Evolutionary conservation across 192 early-diverging fungal species (phyloP).

Genomic region (Linnemannia hyalina): DNA sequence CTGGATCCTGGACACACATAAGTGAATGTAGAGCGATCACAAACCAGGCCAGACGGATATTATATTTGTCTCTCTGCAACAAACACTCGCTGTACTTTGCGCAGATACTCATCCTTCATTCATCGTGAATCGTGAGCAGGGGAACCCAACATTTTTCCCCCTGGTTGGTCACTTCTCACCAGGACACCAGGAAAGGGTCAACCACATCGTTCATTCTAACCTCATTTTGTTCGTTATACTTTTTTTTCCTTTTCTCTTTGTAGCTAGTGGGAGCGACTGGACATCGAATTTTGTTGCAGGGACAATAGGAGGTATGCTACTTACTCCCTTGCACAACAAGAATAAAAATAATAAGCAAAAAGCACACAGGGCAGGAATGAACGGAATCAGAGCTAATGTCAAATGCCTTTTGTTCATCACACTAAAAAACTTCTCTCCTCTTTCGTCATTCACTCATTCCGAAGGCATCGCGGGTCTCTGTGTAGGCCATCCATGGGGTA

Average conservation of each 20-base stretch:
- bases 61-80: background rate
- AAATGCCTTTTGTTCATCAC: background rate
- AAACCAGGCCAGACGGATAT: background rate
- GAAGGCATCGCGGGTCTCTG: constrained; percentile 67
- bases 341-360: background rate
- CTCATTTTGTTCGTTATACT: background rate
- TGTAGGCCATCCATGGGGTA: constrained; percentile 76
- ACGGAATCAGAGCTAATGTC: background rate
- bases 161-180: background rate
- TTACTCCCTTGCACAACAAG: background rate
- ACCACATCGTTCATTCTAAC: constrained; percentile 4
- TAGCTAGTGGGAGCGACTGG: constrained; percentile 45
- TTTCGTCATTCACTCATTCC: background rate
- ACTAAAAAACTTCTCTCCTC: background rate
- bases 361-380: background rate
- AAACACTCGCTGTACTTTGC: background rate
- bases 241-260: constrained; percentile 14
- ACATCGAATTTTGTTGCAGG: constrained; percentile 54
- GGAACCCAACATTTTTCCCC: background rate
- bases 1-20: background rate
- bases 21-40: background rate
- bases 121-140: background rate
- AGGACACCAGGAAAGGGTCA: background rate
- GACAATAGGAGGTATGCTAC: constrained; percentile 50
- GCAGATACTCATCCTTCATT: background rate